Evolutionary conservation across 192 early-diverging fungal species (phyloP).

Genomic region (Paraglomus brasilianum): DNA sequence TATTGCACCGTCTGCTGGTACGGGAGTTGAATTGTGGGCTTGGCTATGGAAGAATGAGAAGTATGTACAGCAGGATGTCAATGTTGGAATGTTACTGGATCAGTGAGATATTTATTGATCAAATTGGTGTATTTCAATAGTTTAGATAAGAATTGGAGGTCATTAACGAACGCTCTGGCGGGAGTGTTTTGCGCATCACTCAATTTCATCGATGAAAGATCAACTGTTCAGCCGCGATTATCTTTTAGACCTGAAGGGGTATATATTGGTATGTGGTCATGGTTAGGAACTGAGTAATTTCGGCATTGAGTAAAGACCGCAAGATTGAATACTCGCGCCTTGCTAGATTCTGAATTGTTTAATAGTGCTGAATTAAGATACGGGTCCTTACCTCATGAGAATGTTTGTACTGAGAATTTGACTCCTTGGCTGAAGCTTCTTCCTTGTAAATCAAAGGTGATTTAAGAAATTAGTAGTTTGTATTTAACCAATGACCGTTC

Average conservation of each 20-base stretch:
- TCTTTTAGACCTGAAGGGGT: slow-evolving; percentile 52
- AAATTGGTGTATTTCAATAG: slow-evolving; percentile 35
- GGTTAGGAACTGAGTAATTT: slow-evolving; percentile 8
- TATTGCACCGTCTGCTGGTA: slow-evolving; percentile 57
- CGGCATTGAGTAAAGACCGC: background rate
- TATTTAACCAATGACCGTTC: background rate
- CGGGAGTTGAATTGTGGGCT: slow-evolving; percentile 76
- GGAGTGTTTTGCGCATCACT: slow-evolving; percentile 96
- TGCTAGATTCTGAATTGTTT: slow-evolving; percentile 25
- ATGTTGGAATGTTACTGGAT: background rate
- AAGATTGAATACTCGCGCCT: background rate
- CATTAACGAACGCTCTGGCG: slow-evolving; percentile 85
- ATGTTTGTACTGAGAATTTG: slow-evolving; percentile 97
- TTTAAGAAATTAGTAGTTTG: background rate
- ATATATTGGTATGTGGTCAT: slow-evolving; percentile 35
- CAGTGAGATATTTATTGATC: background rate
- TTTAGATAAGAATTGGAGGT: slow-evolving; percentile 75
- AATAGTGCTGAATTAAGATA: slow-evolving; percentile 58
- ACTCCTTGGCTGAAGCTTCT: slow-evolving; percentile 96
- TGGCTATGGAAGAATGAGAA: slow-evolving; percentile 53
- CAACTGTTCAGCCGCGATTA: slow-evolving; percentile 60
- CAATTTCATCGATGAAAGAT: slow-evolving; percentile 85
- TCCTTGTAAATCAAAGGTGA: slow-evolving; percentile 85
- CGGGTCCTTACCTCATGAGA: slow-evolving; percentile 83
- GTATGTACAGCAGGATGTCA: slow-evolving; percentile 31